Percentiles rank a stretch among this genome's conserved stretches.
These are phyloP conservation scores for Heimioporus sp. DNA, from an alignment of 768 basidiomycete species.

Conservation along the genomic window DNA sequence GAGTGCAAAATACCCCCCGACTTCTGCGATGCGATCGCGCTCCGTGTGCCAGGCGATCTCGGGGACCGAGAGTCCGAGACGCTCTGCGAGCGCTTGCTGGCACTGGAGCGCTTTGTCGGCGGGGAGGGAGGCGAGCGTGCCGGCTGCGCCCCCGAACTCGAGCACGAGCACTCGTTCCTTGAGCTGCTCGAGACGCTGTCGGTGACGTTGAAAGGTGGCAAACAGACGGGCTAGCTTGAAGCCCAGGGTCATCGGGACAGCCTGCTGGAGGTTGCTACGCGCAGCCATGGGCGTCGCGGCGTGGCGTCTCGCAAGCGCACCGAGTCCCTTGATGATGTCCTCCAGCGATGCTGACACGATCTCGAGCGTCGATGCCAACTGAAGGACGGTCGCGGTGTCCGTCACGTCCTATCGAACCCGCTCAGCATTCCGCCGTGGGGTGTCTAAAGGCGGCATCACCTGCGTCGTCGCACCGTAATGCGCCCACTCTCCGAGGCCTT, in stretches of 20 bases:
- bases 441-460: constrained; percentile 21
- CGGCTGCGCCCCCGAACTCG: constrained; percentile 46
- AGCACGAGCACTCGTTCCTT: constrained; percentile 37
- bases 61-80: constrained; percentile 19
- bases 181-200: constrained; percentile 36
- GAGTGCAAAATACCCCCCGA: constrained; percentile 43
- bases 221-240: constrained; percentile 47
- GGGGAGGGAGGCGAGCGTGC: constrained; percentile 44
- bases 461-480: constrained; percentile 52
- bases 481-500: constrained; percentile 44
- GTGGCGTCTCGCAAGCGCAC: constrained; percentile 29
- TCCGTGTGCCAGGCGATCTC: constrained; percentile 41
- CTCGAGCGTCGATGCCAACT: constrained; percentile 39
- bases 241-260: constrained; percentile 46
- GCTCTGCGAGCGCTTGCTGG: constrained; percentile 20
- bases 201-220: constrained; percentile 42
- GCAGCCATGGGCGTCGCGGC: constrained; percentile 43
- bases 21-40: constrained; percentile 42
- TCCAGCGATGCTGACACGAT: constrained; percentile 31
- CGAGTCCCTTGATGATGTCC: constrained; percentile 29
- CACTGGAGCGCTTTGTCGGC: constrained; percentile 31
- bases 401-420: constrained; percentile 39
- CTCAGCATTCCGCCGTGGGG: background rate
- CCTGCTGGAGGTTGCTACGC: constrained; percentile 48
- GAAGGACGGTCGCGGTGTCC: constrained; percentile 45